Evolutionary conservation across 2,329 filamentous ascomycete species (phyloP).

Genomic region (Claviceps paspali): DNA sequence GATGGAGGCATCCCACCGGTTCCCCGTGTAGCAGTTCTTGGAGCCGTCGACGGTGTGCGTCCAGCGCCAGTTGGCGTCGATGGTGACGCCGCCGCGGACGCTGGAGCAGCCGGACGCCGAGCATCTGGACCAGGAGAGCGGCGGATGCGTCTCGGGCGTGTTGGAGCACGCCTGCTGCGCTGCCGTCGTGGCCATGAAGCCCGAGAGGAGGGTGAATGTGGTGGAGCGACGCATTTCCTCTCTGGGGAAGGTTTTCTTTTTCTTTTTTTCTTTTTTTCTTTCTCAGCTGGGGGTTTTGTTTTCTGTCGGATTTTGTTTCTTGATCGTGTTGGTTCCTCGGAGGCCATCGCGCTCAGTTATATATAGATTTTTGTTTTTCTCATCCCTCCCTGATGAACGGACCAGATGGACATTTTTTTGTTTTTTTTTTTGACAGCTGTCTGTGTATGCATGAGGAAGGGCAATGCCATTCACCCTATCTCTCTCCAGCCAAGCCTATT

Average conservation of each 20-base stretch:
- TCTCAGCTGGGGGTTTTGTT: too few relatives aligned
- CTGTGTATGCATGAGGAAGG: too few relatives aligned
- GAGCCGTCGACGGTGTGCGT: not conserved
- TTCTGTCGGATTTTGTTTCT: not conserved
- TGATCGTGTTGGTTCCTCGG: not conserved
- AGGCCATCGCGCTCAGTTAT: too few relatives aligned
- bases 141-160: conserved; percentile 34
- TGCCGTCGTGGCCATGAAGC: conserved; percentile 5
- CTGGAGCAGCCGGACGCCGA: conserved; percentile 33
- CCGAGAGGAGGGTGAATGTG: not conserved
- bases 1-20: not conserved
- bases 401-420: too few relatives aligned
- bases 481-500: too few relatives aligned
- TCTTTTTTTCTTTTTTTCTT: not conserved
- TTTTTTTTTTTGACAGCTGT: too few relatives aligned
- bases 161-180: conserved; percentile 37
- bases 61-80: conserved; percentile 13
- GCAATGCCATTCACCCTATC: too few relatives aligned
- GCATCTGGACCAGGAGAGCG: conserved; percentile 38
- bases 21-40: not conserved
- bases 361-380: too few relatives aligned
- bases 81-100: conserved; percentile 33
- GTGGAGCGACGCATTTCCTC: not conserved
- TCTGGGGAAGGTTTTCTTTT: not conserved
- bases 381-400: too few relatives aligned